Conservation (phyloP, 768 basidiomycete species). For the Psilocybe azurescens region DNA sequence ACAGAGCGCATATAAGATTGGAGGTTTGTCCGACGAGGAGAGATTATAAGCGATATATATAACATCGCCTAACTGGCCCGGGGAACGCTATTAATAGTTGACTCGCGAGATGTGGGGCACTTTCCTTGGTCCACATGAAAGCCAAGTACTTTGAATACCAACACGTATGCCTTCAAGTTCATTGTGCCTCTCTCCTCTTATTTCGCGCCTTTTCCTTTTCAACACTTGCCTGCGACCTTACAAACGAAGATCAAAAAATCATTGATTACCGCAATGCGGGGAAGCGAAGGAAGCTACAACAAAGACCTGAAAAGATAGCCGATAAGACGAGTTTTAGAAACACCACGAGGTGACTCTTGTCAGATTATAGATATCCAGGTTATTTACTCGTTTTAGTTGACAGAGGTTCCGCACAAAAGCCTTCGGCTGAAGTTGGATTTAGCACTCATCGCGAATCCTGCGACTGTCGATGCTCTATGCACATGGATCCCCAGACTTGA, state of each 20-base stretch:
- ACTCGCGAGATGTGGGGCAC: neutral
- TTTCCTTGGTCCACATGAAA: neutral
- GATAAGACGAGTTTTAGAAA: neutral
- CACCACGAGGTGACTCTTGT: neutral
- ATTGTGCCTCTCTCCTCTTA: neutral
- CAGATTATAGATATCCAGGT: too few species aligned
- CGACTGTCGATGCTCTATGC: neutral
- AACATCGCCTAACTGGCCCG: neutral
- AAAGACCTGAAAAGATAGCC: neutral
- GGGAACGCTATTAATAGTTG: neutral
- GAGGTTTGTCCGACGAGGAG: neutral
- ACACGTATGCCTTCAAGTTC: neutral
- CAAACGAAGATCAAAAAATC: neutral
- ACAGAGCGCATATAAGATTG: neutral
- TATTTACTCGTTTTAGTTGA: too few species aligned
- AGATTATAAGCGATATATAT: too few species aligned
- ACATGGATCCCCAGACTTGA: neutral
- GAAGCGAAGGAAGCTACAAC: neutral
- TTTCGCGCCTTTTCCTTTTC: neutral
- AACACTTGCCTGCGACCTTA: neutral
- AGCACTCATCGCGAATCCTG: neutral
- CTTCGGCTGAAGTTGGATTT: neutral
- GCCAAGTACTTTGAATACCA: neutral
- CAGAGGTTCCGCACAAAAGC: neutral
- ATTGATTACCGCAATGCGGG: neutral